A percentile compares a stretch with the other conserved stretches of the same genome.
phyloP scores from a whole-genome alignment of 768 basidiomycete species.

The Thelephora ganbajun region DNA sequence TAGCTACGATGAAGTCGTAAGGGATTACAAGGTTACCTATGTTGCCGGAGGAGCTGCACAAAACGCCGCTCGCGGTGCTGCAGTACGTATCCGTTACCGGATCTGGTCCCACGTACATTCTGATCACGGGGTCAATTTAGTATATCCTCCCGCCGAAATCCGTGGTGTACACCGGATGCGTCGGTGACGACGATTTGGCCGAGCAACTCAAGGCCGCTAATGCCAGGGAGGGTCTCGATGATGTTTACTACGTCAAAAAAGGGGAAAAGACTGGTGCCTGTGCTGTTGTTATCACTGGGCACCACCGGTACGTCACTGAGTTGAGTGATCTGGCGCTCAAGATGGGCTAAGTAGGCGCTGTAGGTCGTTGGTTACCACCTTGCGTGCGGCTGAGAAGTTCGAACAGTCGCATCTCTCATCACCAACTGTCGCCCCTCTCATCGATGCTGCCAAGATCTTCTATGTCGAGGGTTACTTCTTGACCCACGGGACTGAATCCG shows the following conservation, averaged over 20 bases:
- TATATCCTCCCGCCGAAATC: conserved; percentile 81
- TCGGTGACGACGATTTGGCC: conserved; percentile 87
- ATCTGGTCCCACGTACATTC: conserved; percentile 3
- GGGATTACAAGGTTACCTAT: conserved; percentile 65
- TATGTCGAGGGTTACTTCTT: conserved; percentile 98
- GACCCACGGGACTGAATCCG: conserved; percentile 73
- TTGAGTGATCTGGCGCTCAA: neutral
- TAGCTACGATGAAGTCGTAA: conserved; percentile 84
- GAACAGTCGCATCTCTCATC: conserved; percentile 67
- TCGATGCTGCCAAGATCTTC: conserved; percentile 72
- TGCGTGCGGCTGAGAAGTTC: conserved; percentile 86
- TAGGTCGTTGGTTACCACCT: conserved; percentile 86
- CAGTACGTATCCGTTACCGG: conserved; percentile 39
- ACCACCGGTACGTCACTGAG: conserved; percentile 54
- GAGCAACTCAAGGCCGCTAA: conserved; percentile 83
- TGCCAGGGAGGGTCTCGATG: conserved; percentile 77
- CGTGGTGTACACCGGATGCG: conserved; percentile 89
- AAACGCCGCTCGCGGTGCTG: conserved; percentile 92
- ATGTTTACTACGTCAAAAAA: conserved; percentile 81
- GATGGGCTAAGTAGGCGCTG: neutral
- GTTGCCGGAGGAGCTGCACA: conserved; percentile 97
- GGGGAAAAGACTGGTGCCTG: conserved; percentile 92
- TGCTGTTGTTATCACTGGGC: conserved; percentile 88
- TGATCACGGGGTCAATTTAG: conserved; percentile 26
- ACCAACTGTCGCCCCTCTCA: conserved; percentile 56